Percentiles rank a stretch among this genome's conserved stretches.
These are phyloP conservation scores for Colletotrichum sp. DNA, from an alignment of 2,329 filamentous ascomycete species.

Conservation along the genomic window DNA sequence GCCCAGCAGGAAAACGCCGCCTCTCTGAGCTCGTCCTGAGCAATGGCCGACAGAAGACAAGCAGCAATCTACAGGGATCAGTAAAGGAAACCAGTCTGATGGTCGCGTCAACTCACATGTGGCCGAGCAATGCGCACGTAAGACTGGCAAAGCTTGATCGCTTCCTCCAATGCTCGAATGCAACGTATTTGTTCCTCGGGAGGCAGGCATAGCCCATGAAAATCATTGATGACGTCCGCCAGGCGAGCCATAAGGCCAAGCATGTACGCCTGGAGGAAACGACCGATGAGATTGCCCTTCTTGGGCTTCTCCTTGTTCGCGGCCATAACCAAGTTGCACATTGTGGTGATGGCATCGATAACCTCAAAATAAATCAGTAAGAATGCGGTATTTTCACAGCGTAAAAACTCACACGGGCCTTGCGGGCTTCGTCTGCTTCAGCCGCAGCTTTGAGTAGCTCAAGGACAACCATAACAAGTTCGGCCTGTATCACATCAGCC, in stretches of 20 bases:
- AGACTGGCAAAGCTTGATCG: constrained; percentile 77
- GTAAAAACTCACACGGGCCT: constrained; percentile 57
- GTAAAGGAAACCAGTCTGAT: constrained; percentile 26
- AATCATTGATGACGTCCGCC: constrained; percentile 78
- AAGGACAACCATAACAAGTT: constrained; percentile 77
- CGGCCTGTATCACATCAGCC: constrained; percentile 71
- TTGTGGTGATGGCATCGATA: constrained; percentile 50
- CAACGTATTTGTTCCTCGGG: constrained; percentile 75
- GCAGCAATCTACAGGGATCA: constrained; percentile 73
- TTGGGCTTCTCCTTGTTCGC: constrained; percentile 51
- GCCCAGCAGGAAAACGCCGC: constrained; percentile 86
- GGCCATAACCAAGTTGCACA: constrained; percentile 46
- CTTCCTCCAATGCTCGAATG: constrained; percentile 84
- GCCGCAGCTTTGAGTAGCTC: constrained; percentile 83
- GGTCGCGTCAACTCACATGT: constrained; percentile 62
- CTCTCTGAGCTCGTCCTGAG: constrained; percentile 75
- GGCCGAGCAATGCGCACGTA: constrained; percentile 82
- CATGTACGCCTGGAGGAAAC: constrained; percentile 83
- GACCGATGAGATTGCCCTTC: constrained; percentile 64
- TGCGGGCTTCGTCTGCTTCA: constrained; percentile 65
- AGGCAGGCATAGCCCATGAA: constrained; percentile 55
- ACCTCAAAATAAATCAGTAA: constrained; percentile 37
- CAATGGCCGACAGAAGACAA: constrained; percentile 85
- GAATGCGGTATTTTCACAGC: not conserved
- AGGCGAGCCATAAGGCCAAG: constrained; percentile 87